These are phyloP conservation scores for Ogataea minuta DNA, from an alignment of 805 yeast genomes.

Conservation along the genomic window DNA sequence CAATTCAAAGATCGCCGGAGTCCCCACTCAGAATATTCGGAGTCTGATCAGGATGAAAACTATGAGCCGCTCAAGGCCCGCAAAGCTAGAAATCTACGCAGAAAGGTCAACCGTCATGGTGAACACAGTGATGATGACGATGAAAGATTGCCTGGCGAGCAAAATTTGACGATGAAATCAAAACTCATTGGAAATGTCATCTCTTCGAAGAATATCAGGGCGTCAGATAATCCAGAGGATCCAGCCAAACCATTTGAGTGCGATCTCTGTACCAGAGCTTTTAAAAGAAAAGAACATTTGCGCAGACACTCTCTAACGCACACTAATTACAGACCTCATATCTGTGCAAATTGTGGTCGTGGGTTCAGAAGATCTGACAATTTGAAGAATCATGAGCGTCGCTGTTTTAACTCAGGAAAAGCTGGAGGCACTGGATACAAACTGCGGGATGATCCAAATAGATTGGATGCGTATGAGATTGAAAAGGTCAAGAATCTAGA, in stretches of 20 bases:
- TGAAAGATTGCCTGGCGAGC: constrained; percentile 3
- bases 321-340: constrained; percentile 28
- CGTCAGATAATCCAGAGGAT: constrained; percentile 20
- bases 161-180: constrained; percentile 11
- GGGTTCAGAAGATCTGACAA: constrained; percentile 32
- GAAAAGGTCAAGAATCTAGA: constrained; percentile 22
- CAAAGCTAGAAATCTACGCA: neutral
- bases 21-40: neutral
- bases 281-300: constrained; percentile 29
- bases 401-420: constrained; percentile 24
- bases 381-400: constrained; percentile 27
- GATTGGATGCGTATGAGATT: constrained; percentile 23
- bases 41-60: constrained; percentile 5
- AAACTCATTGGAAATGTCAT: constrained; percentile 22
- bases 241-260: constrained; percentile 24
- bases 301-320: constrained; percentile 30
- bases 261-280: constrained; percentile 26
- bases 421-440: constrained; percentile 22
- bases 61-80: constrained; percentile 1
- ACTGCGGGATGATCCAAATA: constrained; percentile 21
- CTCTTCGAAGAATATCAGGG: constrained; percentile 24
- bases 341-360: constrained; percentile 27
- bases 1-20: neutral
- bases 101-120: neutral
- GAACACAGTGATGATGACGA: neutral